Percentiles rank a stretch among this genome's conserved stretches.
Evolutionary conservation across 2,329 filamentous ascomycete species (phyloP).

Genomic region (Hypoxylon sp.): DNA sequence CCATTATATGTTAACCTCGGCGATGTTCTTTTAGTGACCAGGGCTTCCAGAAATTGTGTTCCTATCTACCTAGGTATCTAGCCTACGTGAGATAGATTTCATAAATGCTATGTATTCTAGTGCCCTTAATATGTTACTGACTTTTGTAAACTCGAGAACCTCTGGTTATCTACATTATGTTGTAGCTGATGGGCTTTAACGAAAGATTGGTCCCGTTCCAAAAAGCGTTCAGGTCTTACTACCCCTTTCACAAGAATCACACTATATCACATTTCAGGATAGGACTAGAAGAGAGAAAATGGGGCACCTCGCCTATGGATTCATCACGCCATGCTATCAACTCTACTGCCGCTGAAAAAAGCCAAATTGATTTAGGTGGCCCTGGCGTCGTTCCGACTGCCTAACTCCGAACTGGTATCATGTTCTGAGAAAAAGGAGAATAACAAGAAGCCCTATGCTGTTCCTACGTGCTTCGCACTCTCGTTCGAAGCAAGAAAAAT

Average conservation of each 20-base stretch:
- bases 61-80: background rate
- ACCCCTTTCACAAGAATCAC: background rate
- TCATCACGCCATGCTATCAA: slow-evolving; percentile 24
- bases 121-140: background rate
- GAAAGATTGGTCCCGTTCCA: background rate
- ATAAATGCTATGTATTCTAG: background rate
- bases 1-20: background rate
- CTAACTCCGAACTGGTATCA: slow-evolving; percentile 44
- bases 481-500: background rate
- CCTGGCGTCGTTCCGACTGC: slow-evolving; percentile 3
- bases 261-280: background rate
- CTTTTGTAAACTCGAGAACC: background rate
- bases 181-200: background rate
- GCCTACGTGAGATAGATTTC: background rate
- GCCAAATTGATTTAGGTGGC: slow-evolving; percentile 15
- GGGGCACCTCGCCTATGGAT: slow-evolving; percentile 18
- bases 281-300: slow-evolving; percentile 16
- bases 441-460: slow-evolving; percentile 12
- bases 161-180: background rate
- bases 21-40: background rate
- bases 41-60: background rate
- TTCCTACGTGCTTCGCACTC: slow-evolving; percentile 4
- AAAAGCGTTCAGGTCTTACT: background rate
- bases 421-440: slow-evolving; percentile 23
- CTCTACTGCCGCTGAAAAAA: background rate